Conservation (phyloP, 1,284 basidiomycete species). For the Stygiomarasmius scandens region DNA sequence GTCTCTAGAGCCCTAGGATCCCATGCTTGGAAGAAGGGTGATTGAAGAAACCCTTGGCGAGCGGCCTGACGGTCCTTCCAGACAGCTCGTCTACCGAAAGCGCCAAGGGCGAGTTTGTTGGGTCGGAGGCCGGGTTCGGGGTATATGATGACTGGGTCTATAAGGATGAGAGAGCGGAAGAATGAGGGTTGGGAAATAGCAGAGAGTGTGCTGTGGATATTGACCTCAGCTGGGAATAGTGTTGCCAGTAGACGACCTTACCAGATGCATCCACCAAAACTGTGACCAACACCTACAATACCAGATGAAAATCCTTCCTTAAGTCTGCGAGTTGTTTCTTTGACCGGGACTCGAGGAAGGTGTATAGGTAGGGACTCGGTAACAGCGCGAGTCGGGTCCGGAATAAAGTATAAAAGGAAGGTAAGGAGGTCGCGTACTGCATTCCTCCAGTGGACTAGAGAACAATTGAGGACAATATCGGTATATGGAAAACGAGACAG, state of each 20-base stretch:
- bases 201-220: slow-evolving; percentile 44
- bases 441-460: slow-evolving; percentile 69
- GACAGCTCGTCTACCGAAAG: slow-evolving; percentile 61
- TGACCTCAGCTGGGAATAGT: no score
- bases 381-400: slow-evolving; percentile 28
- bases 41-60: slow-evolving; percentile 48
- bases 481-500: not conserved
- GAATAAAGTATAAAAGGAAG: slow-evolving; percentile 66
- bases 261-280: slow-evolving; percentile 77
- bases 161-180: slow-evolving; percentile 73
- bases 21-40: slow-evolving; percentile 78
- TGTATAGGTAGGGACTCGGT: slow-evolving; percentile 46
- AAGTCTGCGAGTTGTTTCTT: slow-evolving; percentile 43
- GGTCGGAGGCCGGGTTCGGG: slow-evolving; percentile 19
- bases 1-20: slow-evolving; percentile 65
- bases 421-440: slow-evolving; percentile 74
- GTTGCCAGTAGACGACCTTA: slow-evolving; percentile 35
- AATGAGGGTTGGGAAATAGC: slow-evolving; percentile 66
- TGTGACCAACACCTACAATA: slow-evolving; percentile 78
- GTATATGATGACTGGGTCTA: slow-evolving; percentile 77
- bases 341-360: slow-evolving; percentile 46
- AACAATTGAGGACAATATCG: slow-evolving; percentile 2
- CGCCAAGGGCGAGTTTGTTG: slow-evolving; percentile 39
- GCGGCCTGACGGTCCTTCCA: slow-evolving; percentile 76
- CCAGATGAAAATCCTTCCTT: slow-evolving; percentile 46